These are phyloP conservation scores for Fusarium duplospermum DNA, from an alignment of 2,329 filamentous ascomycete species.

Conservation along the genomic window DNA sequence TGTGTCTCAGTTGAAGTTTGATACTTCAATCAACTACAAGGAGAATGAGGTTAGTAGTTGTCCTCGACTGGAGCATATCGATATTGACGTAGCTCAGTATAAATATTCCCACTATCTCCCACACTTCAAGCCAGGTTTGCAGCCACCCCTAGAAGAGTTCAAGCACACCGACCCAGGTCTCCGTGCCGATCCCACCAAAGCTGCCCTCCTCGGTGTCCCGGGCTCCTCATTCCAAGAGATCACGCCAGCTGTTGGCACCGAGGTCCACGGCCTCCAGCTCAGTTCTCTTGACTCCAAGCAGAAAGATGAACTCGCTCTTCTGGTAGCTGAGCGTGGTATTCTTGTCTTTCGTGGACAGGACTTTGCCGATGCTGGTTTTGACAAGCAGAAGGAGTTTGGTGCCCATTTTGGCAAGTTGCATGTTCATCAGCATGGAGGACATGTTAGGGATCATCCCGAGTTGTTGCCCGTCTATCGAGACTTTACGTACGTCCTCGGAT, in stretches of 20 bases:
- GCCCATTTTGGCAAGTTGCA: conserved; percentile 9
- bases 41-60: neutral
- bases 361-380: conserved; percentile 9
- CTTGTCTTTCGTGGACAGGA: conserved; percentile 12
- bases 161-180: conserved; percentile 3
- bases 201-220: neutral
- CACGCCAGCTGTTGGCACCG: neutral
- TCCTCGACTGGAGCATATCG: too few species aligned
- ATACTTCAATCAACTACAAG: neutral
- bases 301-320: conserved; percentile 7
- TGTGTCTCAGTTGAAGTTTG: neutral
- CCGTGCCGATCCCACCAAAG: neutral
- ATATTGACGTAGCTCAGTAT: neutral
- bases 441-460: conserved; percentile 14
- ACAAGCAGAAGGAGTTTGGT: conserved; percentile 10
- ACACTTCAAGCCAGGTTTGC: conserved; percentile 11
- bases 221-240: neutral
- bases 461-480: conserved; percentile 6
- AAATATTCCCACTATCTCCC: conserved; percentile 23
- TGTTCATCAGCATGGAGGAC: conserved; percentile 18
- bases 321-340: conserved; percentile 2
- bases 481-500: conserved; percentile 1
- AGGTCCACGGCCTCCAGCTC: neutral
- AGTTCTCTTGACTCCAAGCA: neutral
- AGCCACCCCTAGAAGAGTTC: conserved; percentile 17